Base-by-base conservation (phyloP, 1,139 yeast species). In the Geotrichum histeridarum region DNA sequence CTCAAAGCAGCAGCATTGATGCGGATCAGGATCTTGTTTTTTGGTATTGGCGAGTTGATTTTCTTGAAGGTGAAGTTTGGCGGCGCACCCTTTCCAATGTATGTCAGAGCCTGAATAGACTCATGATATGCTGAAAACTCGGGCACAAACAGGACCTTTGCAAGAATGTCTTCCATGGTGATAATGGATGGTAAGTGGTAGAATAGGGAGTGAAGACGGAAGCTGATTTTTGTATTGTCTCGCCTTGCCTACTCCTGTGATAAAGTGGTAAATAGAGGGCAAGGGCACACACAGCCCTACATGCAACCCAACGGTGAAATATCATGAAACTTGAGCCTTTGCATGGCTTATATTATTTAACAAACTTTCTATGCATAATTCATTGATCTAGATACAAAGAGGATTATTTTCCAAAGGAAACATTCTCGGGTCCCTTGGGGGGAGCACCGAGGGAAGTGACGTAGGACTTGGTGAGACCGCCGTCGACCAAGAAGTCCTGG, bases 401-500 rank as follows among this genome's bases (percentile, higher is more conserved):
- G 42, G 27, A n/a, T 55, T 62, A 59, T 56, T 63, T 63, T 22
- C 70, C 70, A 58, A 67, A 67, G 7, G 64, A 65, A 31, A 63
- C 57, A 52, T 67, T 67, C 50, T 61, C 55, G 38, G 70, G 70
- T 5, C 64, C 70, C 39, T 59, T 57, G 14, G 64, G 60, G 9
- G 67, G 60, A 27, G 54, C 54, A 15, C 60, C 63, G 18, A 63
- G 49, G 11, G 67, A 65, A 30, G 71, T 68, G 17, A 68, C 71
- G 42, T 68, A 68, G 36, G 67, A 57, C 56, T 62, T 60, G 50
- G 72, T 67, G 41, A 70, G 60, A 14, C 96, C 96, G 63, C 96
- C 96, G 65, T 88, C 96, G 54, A 88, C 95, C 61, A 85, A 75
- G 62, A 88, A 72, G 70, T 88, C 89, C 64, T 85, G 81, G 61